Evolutionary conservation across 768 basidiomycete genomes (phyloP), one percentile per base, ranked within the genome.

Genomic region (Podaxis mareebaensis): DNA sequence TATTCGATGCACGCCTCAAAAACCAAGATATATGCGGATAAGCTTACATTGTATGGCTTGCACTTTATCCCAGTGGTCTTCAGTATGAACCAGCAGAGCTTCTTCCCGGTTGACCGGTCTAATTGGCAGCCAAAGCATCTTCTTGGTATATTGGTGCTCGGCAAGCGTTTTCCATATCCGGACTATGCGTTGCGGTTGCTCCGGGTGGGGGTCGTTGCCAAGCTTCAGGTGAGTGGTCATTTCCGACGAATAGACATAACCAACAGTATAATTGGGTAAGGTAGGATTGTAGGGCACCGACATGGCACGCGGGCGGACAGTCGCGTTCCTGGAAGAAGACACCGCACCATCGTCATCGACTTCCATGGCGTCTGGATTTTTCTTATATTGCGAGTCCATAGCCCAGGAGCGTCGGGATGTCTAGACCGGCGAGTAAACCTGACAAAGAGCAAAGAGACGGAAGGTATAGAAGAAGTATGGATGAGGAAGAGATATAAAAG

Each of bases 11-110:
- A 52, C 33, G 22, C 24, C n/a, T 48, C 15, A n/a, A 33, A 65
- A 52, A 64, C 20, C 49, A 22, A 61, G 58, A 63, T 54, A 62
- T 53, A 24, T 60, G 63, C 48, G 58, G 58, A 61, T 40, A 60
- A 67, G 82, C 91, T 78, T 74, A 96, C 95, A 81, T 75, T 89
- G 88, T 26, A 95, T 88, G 24, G 86, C 88, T 63, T 90, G 79
- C 22, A 99, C 90, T 75, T 92, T 93, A 66, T 95, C 85, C 95
- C 96, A 98, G 66, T 94, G 92, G 55, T 91, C 91, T 68, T 91
- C 88, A 52, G 88, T 90, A 74, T 99, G 97, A 3, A 98, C 95
- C 24, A 98, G 86, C 61, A 93, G 75, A 12, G 88, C 92, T 76
- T 99, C 96, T 33, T 89, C 83, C 64, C 84, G 85, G 48, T 82